Evolutionary conservation across 2,329 filamentous ascomycete species (phyloP).

Genomic region (Trichoderma sp.): DNA sequence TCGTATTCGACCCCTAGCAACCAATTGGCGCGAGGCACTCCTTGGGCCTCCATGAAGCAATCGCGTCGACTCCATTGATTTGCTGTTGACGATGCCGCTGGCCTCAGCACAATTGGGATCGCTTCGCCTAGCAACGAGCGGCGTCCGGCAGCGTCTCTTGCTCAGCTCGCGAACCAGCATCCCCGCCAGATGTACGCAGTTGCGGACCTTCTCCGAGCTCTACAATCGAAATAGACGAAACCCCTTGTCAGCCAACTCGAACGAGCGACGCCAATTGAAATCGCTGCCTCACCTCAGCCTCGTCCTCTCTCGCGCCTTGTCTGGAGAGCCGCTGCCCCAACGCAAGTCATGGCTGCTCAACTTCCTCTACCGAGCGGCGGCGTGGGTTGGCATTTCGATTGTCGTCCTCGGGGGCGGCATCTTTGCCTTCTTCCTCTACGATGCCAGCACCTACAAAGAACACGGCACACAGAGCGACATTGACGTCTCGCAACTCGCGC

Average conservation of each 20-base stretch:
- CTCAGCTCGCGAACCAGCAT: slow-evolving; percentile 22
- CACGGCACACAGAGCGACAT: slow-evolving; percentile 66
- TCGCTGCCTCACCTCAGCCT: not conserved
- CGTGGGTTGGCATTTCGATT: slow-evolving; percentile 65
- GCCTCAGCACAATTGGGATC: slow-evolving; percentile 13
- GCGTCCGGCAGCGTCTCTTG: slow-evolving; percentile 13
- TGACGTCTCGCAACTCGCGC: slow-evolving; percentile 76
- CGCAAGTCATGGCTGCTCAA: slow-evolving; percentile 47
- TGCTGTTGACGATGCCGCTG: slow-evolving; percentile 8
- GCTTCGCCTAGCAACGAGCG: slow-evolving; percentile 8
- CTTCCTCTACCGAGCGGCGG: slow-evolving; percentile 65
- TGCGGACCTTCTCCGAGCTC: slow-evolving; percentile 26
- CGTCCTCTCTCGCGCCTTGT: slow-evolving; percentile 41
- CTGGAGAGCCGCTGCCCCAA: slow-evolving; percentile 52
- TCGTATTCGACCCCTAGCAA: not conserved
- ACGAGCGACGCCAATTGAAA: not conserved
- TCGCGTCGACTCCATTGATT: slow-evolving; percentile 4
- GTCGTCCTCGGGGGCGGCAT: slow-evolving; percentile 66
- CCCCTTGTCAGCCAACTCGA: slow-evolving; percentile 15
- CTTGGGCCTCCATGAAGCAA: not conserved
- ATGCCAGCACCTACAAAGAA: slow-evolving; percentile 85
- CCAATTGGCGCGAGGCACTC: slow-evolving; percentile 7
- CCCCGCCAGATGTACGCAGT: slow-evolving; percentile 16
- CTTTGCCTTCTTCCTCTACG: slow-evolving; percentile 86
- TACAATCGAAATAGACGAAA: slow-evolving; percentile 1